Conservation (phyloP, 2,329 filamentous ascomycete genomes). For the Alternaria atra region DNA sequence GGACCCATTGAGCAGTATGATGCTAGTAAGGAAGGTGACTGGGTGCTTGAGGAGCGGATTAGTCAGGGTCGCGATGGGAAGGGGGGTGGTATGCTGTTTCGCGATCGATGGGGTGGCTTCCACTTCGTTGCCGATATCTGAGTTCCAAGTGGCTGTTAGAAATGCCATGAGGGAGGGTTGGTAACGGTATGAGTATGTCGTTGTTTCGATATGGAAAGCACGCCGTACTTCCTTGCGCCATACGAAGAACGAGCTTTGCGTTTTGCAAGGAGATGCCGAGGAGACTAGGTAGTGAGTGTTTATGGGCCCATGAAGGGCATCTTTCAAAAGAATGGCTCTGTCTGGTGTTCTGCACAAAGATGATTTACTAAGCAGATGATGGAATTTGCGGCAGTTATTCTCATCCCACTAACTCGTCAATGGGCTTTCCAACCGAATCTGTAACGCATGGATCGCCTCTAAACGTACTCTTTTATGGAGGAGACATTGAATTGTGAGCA, state of each 20-base stretch:
- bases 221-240: no score
- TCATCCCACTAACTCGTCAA: no score
- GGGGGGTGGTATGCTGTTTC: slow-evolving; percentile 29
- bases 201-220: neutral
- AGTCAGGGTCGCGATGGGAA: slow-evolving; percentile 16
- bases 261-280: neutral
- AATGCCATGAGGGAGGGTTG: neutral
- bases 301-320: neutral
- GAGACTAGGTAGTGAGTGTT: neutral
- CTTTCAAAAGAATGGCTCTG: neutral
- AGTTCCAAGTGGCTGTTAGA: neutral
- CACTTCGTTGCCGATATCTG: slow-evolving; percentile 29
- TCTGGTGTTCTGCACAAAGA: neutral
- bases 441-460: neutral
- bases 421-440: neutral
- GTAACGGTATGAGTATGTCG: neutral
- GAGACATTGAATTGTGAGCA: no score
- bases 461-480: no score
- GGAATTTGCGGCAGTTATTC: neutral
- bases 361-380: no score
- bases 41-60: slow-evolving; percentile 27
- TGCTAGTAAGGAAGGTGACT: slow-evolving; percentile 21
- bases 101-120: slow-evolving; percentile 22
- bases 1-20: slow-evolving; percentile 29
- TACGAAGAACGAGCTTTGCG: neutral